Percentiles rank a stretch among this genome's conserved stretches.
Evolutionary conservation across 1,284 basidiomycete species (phyloP).

Genomic region (Coniophora puteana): DNA sequence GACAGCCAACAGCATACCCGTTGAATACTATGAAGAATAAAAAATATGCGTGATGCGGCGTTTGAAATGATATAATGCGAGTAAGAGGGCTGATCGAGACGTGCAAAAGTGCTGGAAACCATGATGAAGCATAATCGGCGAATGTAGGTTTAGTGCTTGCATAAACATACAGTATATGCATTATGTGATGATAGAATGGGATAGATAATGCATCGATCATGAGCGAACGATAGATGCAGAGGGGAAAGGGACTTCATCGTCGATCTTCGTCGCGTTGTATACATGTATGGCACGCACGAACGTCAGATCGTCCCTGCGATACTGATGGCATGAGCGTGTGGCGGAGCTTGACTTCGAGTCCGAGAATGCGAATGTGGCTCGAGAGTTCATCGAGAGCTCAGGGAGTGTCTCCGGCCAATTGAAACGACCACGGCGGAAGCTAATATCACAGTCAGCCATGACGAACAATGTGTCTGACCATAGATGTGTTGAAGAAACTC

Average conservation of each 20-base stretch:
- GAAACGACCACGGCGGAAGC: slow-evolving; percentile 59
- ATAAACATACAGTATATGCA: too few relatives aligned
- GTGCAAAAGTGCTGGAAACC: too few relatives aligned
- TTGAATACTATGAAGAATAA: too few relatives aligned
- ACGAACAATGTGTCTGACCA: slow-evolving; percentile 6
- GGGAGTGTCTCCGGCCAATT: slow-evolving; percentile 43
- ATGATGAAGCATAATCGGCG: too few relatives aligned
- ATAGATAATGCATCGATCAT: too few relatives aligned
- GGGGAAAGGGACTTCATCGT: slow-evolving; percentile 23
- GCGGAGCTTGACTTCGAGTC: slow-evolving; percentile 9
- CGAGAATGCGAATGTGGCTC: slow-evolving; percentile 17
- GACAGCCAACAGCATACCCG: too few relatives aligned
- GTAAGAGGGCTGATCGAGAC: too few relatives aligned
- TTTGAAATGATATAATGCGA: too few relatives aligned
- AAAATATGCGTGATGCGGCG: too few relatives aligned
- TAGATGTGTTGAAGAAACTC: slow-evolving; percentile 18
- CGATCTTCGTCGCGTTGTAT: slow-evolving; percentile 40
- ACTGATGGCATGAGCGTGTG: slow-evolving; percentile 20
- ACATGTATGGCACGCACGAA: slow-evolving; percentile 56
- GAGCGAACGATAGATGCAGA: too few relatives aligned
- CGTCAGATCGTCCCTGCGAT: slow-evolving; percentile 36
- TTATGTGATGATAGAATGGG: too few relatives aligned
- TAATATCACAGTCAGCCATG: slow-evolving; percentile 27
- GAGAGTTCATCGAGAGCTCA: slow-evolving; percentile 13
- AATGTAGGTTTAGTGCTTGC: too few relatives aligned